Percentiles rank a stretch among this genome's conserved stretches.
Conservation (phyloP, 140 eudicot species). For the Cichorium intybus region DNA sequence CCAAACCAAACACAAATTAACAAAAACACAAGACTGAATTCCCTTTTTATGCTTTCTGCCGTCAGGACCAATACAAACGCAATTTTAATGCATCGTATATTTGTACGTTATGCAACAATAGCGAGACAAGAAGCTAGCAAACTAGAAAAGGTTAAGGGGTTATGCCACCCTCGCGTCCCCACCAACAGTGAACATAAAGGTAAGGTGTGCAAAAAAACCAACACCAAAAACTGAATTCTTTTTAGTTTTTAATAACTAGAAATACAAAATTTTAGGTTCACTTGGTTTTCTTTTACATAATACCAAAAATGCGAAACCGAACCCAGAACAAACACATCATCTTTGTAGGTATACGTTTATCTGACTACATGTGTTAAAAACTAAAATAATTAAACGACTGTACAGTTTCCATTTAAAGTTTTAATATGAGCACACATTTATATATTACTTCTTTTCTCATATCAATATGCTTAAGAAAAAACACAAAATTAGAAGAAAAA, state of each 20-base stretch:
- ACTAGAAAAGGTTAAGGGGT: too few species aligned
- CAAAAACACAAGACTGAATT: slow-evolving; percentile 17
- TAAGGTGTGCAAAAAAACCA: too few species aligned
- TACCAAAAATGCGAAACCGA: too few species aligned
- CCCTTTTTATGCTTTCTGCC: neutral
- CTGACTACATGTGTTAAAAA: neutral
- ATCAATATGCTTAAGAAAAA: neutral
- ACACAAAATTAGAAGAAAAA: neutral
- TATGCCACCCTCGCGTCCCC: too few species aligned
- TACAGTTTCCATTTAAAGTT: neutral
- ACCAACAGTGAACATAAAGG: too few species aligned
- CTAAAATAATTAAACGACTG: too few species aligned
- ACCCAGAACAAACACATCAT: too few species aligned
- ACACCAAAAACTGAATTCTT: too few species aligned
- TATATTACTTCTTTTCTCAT: neutral
- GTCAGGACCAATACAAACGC: neutral
- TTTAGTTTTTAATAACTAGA: too few species aligned
- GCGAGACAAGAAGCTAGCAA: neutral
- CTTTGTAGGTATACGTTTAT: too few species aligned
- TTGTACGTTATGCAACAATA: slow-evolving; percentile 10
- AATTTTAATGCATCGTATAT: neutral
- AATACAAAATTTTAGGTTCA: too few species aligned
- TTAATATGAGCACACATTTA: neutral
- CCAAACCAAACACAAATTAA: slow-evolving; percentile 32
- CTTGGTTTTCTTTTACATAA: too few species aligned